phyloP scores from a whole-genome alignment of 257 asterid genomes.

The Lavandula angustifolia region DNA sequence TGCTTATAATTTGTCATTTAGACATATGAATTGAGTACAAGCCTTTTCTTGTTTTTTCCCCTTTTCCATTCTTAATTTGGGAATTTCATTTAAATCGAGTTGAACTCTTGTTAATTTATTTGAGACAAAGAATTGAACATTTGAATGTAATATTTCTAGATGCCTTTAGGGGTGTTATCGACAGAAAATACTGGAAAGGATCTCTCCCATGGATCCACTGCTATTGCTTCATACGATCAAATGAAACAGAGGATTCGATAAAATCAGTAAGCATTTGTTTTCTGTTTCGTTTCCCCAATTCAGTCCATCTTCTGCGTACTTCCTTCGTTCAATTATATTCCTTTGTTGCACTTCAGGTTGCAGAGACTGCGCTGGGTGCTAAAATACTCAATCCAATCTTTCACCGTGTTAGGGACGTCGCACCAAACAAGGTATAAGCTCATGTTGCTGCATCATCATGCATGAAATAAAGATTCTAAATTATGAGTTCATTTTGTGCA shows the following conservation, averaged over 20 bases:
- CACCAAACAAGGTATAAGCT: conserved; percentile 84
- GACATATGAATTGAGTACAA: not conserved
- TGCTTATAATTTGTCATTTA: not conserved
- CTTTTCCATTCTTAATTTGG: not conserved
- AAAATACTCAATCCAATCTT: conserved; percentile 56
- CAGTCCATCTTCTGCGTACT: conserved; percentile 8
- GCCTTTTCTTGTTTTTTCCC: not conserved
- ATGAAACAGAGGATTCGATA: conserved; percentile 61
- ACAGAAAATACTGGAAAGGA: conserved; percentile 73
- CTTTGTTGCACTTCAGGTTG: conserved; percentile 46
- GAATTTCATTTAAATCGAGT: not conserved
- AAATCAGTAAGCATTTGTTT: conserved; percentile 47
- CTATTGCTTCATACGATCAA: conserved; percentile 85
- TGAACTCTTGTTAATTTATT: not conserved
- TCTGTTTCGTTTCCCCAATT: conserved; percentile 16
- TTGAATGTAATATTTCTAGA: conserved; percentile 42
- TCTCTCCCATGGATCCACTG: conserved; percentile 90
- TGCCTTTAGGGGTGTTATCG: conserved; percentile 64
- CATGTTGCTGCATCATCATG: not conserved
- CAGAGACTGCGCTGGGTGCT: conserved; percentile 76
- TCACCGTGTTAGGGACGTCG: conserved; percentile 81
- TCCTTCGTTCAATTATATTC: conserved; percentile 16
- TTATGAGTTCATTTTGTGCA: conserved; percentile 34
- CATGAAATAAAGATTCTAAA: conserved; percentile 7
- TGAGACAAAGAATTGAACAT: not conserved